Conservation (phyloP, 2,329 filamentous ascomycete species). For the Botrytis tulipae region DNA sequence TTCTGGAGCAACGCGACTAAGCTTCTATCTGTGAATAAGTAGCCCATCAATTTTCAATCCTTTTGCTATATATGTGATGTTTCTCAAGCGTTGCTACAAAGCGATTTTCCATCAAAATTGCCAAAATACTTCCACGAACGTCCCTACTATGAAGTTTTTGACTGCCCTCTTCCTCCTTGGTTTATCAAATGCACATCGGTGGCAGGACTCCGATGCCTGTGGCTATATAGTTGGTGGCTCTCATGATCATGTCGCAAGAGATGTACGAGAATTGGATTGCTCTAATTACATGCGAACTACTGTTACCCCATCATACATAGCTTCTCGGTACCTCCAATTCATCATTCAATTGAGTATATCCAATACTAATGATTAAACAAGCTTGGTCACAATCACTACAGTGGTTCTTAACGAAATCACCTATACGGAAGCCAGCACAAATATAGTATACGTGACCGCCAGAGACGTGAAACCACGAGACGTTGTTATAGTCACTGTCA, state of each 20-base stretch:
- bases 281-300: constrained; percentile 7
- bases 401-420: background rate
- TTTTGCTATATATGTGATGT: background rate
- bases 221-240: constrained; percentile 1
- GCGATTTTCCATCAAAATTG: background rate
- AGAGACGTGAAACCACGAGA: background rate
- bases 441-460: constrained; percentile 6
- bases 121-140: background rate
- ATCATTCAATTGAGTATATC: background rate
- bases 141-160: background rate
- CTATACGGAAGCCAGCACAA: background rate
- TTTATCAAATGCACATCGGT: constrained; percentile 7
- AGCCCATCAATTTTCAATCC: background rate
- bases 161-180: background rate
- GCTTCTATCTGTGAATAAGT: background rate
- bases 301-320: constrained; percentile 5
- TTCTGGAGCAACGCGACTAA: background rate
- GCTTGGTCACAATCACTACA: background rate
- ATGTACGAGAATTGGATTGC: constrained; percentile 11
- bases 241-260: constrained; percentile 4
- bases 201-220: background rate
- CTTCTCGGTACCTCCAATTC: background rate
- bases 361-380: background rate
- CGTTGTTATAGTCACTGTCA: background rate
- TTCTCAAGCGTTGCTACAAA: background rate